A percentile compares a stretch with the other conserved stretches of the same genome.
Evolutionary conservation across 345 rosid species (phyloP).

Genomic region (Corymbia maculata): DNA sequence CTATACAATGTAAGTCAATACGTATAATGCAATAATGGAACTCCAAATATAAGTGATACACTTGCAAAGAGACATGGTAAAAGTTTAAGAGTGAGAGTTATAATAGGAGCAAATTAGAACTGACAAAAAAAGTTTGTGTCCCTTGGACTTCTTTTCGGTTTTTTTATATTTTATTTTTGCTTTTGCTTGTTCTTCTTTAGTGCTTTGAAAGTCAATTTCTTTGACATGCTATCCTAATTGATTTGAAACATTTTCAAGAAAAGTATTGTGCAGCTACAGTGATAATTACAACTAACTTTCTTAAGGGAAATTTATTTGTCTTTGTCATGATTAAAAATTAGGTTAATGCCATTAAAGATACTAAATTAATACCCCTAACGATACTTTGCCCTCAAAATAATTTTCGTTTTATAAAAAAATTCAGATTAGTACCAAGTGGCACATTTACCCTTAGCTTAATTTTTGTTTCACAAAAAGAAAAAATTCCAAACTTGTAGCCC

Average conservation of each 20-base stretch:
- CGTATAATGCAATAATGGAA: not conserved
- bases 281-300: not conserved
- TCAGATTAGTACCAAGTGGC: not conserved
- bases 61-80: no score
- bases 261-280: not conserved
- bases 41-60: not conserved
- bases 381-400: not conserved
- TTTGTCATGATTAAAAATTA: not conserved
- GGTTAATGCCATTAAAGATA: not conserved
- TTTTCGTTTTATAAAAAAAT: not conserved
- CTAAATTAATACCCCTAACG: not conserved
- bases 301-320: not conserved
- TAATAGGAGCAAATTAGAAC: no score
- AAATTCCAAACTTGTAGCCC: not conserved
- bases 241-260: not conserved
- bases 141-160: not conserved
- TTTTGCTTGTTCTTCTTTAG: not conserved
- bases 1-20: not conserved
- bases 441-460: not conserved
- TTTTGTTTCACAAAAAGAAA: not conserved
- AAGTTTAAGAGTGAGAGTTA: no score
- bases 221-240: not conserved
- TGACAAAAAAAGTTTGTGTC: no score
- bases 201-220: not conserved
- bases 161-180: not conserved